Conservation (phyloP, 148 eudicot species). For the Rhododendron kiyosumense region DNA sequence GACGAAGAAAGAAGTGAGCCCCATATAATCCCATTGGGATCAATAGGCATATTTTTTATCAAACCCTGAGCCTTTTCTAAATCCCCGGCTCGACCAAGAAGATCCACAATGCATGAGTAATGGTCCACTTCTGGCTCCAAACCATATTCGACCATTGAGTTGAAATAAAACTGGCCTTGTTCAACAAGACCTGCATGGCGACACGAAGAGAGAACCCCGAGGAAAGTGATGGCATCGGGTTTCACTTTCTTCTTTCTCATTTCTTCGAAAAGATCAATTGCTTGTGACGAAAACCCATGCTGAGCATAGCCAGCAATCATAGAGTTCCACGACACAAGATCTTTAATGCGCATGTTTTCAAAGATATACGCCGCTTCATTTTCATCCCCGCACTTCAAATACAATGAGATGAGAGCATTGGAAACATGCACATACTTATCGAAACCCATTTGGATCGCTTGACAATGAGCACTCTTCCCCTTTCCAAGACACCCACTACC, state of each 20-base stretch:
- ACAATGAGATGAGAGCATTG: slow-evolving; percentile 7
- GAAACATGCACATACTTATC: background rate
- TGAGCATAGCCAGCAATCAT: slow-evolving; percentile 2
- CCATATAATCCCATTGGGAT: background rate
- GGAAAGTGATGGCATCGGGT: background rate
- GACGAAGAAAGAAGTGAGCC: background rate
- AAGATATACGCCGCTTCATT: background rate
- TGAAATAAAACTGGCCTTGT: background rate
- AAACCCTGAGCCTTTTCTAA: background rate
- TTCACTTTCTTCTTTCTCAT: background rate
- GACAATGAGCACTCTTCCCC: slow-evolving; percentile 6
- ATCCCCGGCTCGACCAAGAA: background rate
- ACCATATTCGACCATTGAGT: background rate
- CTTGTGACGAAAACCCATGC: background rate
- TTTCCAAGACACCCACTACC: background rate
- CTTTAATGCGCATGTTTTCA: background rate
- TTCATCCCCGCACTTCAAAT: background rate
- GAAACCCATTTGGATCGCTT: background rate
- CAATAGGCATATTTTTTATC: background rate
- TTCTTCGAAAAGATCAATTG: background rate
- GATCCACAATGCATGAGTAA: background rate
- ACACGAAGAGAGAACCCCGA: background rate
- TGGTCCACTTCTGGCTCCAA: background rate
- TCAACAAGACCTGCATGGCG: background rate
- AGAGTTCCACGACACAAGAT: background rate